Evolutionary conservation across 352 stramenopile species (phyloP), one percentile per base, ranked within the genome.

Genomic region (Phytopythium mirpurense): DNA sequence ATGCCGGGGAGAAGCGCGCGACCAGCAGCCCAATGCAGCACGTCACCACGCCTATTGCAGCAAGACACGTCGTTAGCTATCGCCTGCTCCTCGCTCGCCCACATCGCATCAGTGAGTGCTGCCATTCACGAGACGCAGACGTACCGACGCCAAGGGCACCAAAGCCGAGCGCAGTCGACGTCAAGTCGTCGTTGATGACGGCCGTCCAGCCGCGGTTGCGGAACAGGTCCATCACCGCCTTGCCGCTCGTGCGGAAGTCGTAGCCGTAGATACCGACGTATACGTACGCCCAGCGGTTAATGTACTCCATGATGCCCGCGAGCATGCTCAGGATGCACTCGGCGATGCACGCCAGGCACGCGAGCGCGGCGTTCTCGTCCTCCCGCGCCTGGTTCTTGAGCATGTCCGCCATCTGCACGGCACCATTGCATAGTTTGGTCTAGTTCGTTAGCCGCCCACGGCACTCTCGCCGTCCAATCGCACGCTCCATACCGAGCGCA

Each of bases 101-200:
- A 43, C 5, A 43, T 43, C 10, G n/a, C n/a, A 26, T 43, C 2
- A 43, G 37, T 26, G 26, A 43, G 2, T 9, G 7, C n/a, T 9
- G 15, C 37, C 12, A 26, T 21, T 5, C 18, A 19, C 8, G 37
- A 43, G n/a, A n/a, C 14, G 37, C n/a, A 26, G 37, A 43, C 43
- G 23, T 37, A 50, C 43, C 88, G 19, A 96, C 84, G 6, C 83
- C 85, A 29, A 97, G 51, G 2, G 74, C 82, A 15, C 86, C 83
- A 54, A 97, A 90, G 21, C 70, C 85, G 36, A 97, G 70, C 5
- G 87, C 81, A 2, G 68, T 73, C 29, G 86, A 90, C 19, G 78
- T 92, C 51, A 96, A 68, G 59, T 94, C 76, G 59, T 96, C 85
- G 63, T 94, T 95, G 35, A 96, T 82, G 26, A 96, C 93, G 43